Evolutionary conservation across 2,329 filamentous ascomycete species (phyloP), one percentile per base, ranked within the genome.

Genomic region (Didymella exigua): DNA sequence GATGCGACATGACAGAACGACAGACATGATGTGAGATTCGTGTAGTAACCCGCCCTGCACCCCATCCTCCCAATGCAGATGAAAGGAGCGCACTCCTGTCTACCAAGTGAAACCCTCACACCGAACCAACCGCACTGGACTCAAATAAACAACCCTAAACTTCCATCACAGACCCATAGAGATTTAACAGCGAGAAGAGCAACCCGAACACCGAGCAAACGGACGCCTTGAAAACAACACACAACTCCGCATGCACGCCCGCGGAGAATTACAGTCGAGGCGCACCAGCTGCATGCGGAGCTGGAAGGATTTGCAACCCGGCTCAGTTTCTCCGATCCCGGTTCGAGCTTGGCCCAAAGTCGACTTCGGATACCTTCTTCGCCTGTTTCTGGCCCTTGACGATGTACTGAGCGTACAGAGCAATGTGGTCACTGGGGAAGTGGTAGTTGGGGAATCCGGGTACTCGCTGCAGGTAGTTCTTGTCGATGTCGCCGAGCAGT

Each of bases 361-460:
- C 73, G 37, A 74, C 68, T 56, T 75, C 63, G 36, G 70, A 66
- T 8, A 68, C 65, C 59, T 75, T 74, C 78, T 88, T 89, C 34
- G 52, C 52, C 49, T 93, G 90, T 79, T 95, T 96, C 67, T 90
- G 86, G 31, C 87, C 84, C 80, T 96, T 96, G 80, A 96, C 89
- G 65, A 89, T 86, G 76, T 96, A 96, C 73, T 96, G 90, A 48
- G 90, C 89, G 82, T 93, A 88, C 70, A 96, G 86, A 71, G 93
- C 90, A 66, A 97, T 85, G 75, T 97, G 93, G 71, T 97, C 93
- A 66, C 90, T 91, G 1, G 93, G 93, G 81, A 96, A 96, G 78
- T 96, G 92, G 78, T 91, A 93, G 74, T 95, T 93, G 18, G 93
- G 93, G 77, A 96, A 96, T 0, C 92, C 92, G 3, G 93, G 92